Percentiles rank a stretch among this genome's conserved stretches.
Conservation (phyloP, 495 filamentous ascomycete genomes). For the Talaromyces stipitatus region DNA sequence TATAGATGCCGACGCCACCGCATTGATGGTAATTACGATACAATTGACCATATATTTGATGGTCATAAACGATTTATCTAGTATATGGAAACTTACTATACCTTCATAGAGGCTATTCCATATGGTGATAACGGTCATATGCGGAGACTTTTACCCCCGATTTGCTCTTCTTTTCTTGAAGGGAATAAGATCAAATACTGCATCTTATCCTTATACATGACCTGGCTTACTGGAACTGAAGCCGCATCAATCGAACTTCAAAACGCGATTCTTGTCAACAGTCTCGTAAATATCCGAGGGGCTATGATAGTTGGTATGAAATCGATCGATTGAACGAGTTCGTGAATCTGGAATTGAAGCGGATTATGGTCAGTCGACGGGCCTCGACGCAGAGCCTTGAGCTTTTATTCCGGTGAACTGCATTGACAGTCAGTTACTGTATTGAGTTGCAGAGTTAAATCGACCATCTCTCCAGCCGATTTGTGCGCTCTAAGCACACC, state of each 20-base stretch:
- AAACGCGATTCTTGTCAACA: constrained; percentile 9
- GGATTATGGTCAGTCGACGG: background rate
- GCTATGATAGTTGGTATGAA: constrained; percentile 1
- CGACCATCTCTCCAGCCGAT: no score
- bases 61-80: constrained; percentile 10
- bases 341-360: constrained; percentile 4
- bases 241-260: background rate
- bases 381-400: background rate
- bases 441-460: background rate
- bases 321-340: constrained; percentile 6
- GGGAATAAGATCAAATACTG: constrained; percentile 9
- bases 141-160: constrained; percentile 3
- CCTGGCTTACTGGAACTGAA: constrained; percentile 10
- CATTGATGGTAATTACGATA: background rate
- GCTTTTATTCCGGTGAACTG: no score
- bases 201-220: constrained; percentile 12
- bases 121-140: constrained; percentile 1
- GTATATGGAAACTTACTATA: constrained; percentile 11
- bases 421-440: no score
- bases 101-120: constrained; percentile 9
- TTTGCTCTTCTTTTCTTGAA: constrained; percentile 10
- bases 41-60: constrained; percentile 8
- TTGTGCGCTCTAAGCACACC: no score
- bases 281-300: background rate
- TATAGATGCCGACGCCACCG: no score